Conservation (phyloP, 306 rosid genomes). For the Castanopsis chinensis region DNA sequence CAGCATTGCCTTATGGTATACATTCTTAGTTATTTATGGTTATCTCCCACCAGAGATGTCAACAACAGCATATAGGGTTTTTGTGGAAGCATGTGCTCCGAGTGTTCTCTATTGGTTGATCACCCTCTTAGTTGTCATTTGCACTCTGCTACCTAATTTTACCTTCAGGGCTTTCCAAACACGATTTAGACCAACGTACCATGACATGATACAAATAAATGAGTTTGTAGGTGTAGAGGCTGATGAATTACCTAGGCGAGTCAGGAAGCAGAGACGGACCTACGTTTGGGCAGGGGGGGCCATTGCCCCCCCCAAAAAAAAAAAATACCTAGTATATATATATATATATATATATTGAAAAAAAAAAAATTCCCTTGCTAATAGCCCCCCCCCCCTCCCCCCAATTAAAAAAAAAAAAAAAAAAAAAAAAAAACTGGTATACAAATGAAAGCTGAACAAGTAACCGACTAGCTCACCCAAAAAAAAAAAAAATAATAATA, state of each 20-base stretch:
- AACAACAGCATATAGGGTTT: constrained; percentile 73
- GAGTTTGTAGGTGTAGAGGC: constrained; percentile 31
- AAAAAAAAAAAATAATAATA: too few species aligned
- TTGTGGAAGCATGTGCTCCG: constrained; percentile 73
- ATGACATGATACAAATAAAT: constrained; percentile 67
- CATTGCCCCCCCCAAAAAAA: too few species aligned
- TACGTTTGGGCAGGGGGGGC: too few species aligned
- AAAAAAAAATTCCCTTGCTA: too few species aligned
- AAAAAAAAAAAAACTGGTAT: too few species aligned
- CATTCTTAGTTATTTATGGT: constrained; percentile 65
- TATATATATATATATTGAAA: too few species aligned
- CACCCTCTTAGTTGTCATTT: constrained; percentile 56
- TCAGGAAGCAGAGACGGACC: too few species aligned
- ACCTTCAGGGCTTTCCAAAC: constrained; percentile 70
- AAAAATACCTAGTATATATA: too few species aligned
- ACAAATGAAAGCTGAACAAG: too few species aligned
- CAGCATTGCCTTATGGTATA: constrained; percentile 72
- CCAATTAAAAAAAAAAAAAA: too few species aligned
- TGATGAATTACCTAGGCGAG: constrained; percentile 36
- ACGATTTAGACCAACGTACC: constrained; percentile 73
- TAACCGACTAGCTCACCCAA: too few species aligned
- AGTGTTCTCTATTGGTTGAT: constrained; percentile 70
- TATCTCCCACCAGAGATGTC: constrained; percentile 54
- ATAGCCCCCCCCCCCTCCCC: too few species aligned
- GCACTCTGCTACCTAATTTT: constrained; percentile 70